These are phyloP conservation scores for Suaeda aralocaspica DNA, from an alignment of 148 eudicot species.

Conservation along the genomic window DNA sequence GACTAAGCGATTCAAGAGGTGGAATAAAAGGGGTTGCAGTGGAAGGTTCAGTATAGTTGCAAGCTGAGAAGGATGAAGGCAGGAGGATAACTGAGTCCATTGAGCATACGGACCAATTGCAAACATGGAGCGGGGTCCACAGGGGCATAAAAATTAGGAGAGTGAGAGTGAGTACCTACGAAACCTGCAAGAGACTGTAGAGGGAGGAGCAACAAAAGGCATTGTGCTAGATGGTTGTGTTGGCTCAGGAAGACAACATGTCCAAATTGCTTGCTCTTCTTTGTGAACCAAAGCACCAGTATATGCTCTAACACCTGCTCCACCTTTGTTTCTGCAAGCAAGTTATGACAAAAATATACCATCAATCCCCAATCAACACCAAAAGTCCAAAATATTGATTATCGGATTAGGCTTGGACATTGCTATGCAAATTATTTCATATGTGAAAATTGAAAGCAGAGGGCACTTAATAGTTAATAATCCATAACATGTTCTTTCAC, in stretches of 20 bases:
- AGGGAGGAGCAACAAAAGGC: slow-evolving; percentile 86
- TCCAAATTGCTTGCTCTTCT: slow-evolving; percentile 56
- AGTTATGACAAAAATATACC: not conserved
- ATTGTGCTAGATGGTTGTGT: slow-evolving; percentile 36
- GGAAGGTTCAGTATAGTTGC: slow-evolving; percentile 85
- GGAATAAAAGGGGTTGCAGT: slow-evolving; percentile 97
- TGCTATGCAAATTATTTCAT: too few species aligned
- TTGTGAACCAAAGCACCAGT: slow-evolving; percentile 71
- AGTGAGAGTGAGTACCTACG: slow-evolving; percentile 47
- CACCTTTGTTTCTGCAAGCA: slow-evolving; percentile 73
- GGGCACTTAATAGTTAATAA: too few species aligned
- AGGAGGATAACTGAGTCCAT: slow-evolving; percentile 85
- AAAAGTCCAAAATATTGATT: too few species aligned
- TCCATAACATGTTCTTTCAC: too few species aligned
- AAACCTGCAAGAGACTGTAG: slow-evolving; percentile 68
- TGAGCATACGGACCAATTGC: slow-evolving; percentile 94
- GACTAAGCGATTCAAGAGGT: slow-evolving; percentile 83
- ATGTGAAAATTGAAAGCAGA: too few species aligned
- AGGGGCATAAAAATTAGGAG: slow-evolving; percentile 73
- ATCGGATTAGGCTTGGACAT: too few species aligned
- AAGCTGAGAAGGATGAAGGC: slow-evolving; percentile 93
- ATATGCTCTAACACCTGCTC: slow-evolving; percentile 62
- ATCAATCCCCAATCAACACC: too few species aligned
- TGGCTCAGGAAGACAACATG: slow-evolving; percentile 76
- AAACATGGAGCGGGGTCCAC: slow-evolving; percentile 77